A percentile compares a stretch with the other conserved stretches of the same genome.
These are phyloP conservation scores for Climacium dendroides DNA, from an alignment of 225 moss, liverwort and hornwort genomes.

Conservation along the genomic window DNA sequence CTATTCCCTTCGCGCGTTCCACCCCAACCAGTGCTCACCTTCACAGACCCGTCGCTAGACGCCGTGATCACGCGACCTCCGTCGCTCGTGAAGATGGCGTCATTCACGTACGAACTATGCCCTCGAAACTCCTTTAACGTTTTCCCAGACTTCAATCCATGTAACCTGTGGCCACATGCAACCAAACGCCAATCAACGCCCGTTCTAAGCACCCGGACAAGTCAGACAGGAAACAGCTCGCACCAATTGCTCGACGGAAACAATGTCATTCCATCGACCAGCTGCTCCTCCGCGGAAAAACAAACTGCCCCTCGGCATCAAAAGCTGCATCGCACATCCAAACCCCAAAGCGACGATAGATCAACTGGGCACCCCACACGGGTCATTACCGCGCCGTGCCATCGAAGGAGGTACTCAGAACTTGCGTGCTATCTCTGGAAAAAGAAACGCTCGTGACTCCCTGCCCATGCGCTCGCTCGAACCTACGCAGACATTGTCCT, in stretches of 20 bases:
- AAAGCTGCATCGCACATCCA: background rate
- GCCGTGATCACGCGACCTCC: slow-evolving; percentile 88
- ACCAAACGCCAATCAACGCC: background rate
- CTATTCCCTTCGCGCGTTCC: background rate
- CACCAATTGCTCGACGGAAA: background rate
- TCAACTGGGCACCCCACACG: background rate
- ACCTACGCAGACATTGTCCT: slow-evolving; percentile 88
- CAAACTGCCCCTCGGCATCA: background rate
- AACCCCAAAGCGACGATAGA: background rate
- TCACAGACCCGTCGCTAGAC: slow-evolving; percentile 96
- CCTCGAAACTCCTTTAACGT: slow-evolving; percentile 97
- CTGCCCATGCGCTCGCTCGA: slow-evolving; percentile 91
- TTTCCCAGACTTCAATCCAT: slow-evolving; percentile 96
- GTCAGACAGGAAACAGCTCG: background rate
- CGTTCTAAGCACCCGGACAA: background rate
- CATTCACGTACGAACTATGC: slow-evolving; percentile 88
- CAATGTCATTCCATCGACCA: background rate
- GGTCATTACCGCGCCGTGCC: slow-evolving; percentile 62
- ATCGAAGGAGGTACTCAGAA: slow-evolving; percentile 87
- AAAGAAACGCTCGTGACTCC: slow-evolving; percentile 90
- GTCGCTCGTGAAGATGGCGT: slow-evolving; percentile 88
- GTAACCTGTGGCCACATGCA: slow-evolving; percentile 41
- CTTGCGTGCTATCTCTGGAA: slow-evolving; percentile 89
- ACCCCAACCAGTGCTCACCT: slow-evolving; percentile 38
- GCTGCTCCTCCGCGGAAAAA: background rate